Conservation (phyloP, 768 basidiomycete genomes). For the Hypholoma fasciculare region DNA sequence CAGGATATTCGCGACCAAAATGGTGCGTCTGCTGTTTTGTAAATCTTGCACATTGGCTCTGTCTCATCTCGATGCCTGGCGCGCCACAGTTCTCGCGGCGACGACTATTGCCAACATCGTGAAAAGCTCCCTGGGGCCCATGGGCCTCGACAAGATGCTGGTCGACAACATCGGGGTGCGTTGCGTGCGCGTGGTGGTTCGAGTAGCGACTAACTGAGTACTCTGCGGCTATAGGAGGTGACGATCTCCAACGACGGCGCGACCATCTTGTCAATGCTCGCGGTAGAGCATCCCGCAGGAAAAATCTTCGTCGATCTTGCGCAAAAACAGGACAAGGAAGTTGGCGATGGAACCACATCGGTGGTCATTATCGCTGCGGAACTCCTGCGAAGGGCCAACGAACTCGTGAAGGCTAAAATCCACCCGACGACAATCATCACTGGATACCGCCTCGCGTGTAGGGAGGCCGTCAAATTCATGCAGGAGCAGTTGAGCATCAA, state of each 20-base stretch:
- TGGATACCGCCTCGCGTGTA: conserved; percentile 94
- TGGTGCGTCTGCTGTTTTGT: conserved; percentile 51
- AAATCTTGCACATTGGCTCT: conserved; percentile 3
- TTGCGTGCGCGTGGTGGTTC: conserved; percentile 11
- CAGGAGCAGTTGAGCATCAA: conserved; percentile 96
- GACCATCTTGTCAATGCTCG: conserved; percentile 92
- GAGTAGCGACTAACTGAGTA: conserved; percentile 1
- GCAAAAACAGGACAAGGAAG: conserved; percentile 99
- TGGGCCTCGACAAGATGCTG: conserved; percentile 96
- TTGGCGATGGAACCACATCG: conserved; percentile 98
- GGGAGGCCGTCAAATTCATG: conserved; percentile 97
- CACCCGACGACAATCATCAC: conserved; percentile 99
- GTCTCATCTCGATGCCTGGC: conserved; percentile 13
- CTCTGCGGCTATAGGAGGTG: conserved; percentile 69
- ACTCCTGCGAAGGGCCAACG: conserved; percentile 92
- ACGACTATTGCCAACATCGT: conserved; percentile 97
- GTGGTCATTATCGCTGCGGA: conserved; percentile 99
- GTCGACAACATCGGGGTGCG: conserved; percentile 96
- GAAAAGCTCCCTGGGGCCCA: conserved; percentile 92
- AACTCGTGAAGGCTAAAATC: conserved; percentile 96
- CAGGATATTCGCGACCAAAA: conserved; percentile 97
- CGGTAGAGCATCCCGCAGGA: conserved; percentile 96
- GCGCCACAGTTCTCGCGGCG: conserved; percentile 82
- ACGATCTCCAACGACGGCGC: conserved; percentile 99
- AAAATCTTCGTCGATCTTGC: conserved; percentile 98